These are phyloP conservation scores for Pluteus cervinus DNA, from an alignment of 768 basidiomycete species.

Conservation along the genomic window DNA sequence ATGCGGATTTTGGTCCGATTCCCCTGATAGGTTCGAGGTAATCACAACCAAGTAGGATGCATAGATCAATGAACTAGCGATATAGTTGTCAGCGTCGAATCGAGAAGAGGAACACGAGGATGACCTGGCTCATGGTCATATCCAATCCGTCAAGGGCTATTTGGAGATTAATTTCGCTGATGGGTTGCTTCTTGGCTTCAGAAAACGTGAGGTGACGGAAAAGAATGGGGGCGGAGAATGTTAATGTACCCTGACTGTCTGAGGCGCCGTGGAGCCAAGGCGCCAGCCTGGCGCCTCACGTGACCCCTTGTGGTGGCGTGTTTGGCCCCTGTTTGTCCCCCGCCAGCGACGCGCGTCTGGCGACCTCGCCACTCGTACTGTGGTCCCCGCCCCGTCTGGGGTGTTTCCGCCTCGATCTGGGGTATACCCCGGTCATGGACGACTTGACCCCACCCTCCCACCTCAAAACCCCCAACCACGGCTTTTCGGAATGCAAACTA, in stretches of 20 bases:
- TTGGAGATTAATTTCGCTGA: slow-evolving; percentile 83
- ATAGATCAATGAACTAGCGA: slow-evolving; percentile 90
- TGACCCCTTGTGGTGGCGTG: too few species aligned
- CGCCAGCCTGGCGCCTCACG: too few species aligned
- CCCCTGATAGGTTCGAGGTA: slow-evolving; percentile 99
- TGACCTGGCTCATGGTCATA: slow-evolving; percentile 88
- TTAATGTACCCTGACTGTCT: slow-evolving; percentile 99
- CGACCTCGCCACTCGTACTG: too few species aligned
- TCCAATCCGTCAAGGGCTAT: slow-evolving; percentile 82
- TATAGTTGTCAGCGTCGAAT: background rate
- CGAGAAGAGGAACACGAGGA: background rate
- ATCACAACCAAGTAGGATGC: slow-evolving; percentile 94
- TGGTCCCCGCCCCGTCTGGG: too few species aligned
- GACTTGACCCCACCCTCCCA: too few species aligned
- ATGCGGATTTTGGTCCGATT: slow-evolving; percentile 89
- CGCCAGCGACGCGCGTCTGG: too few species aligned
- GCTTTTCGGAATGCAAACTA: too few species aligned
- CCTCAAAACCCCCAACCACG: too few species aligned
- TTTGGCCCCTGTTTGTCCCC: too few species aligned
- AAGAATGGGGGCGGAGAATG: slow-evolving; percentile 87
- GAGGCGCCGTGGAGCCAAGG: too few species aligned
- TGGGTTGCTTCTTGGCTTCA: slow-evolving; percentile 95
- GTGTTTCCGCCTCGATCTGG: too few species aligned
- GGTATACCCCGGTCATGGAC: too few species aligned
- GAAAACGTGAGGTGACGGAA: slow-evolving; percentile 97